These are phyloP conservation scores for Calonectria pseudoreteaudii DNA, from an alignment of 2,329 filamentous ascomycete genomes.

Conservation along the genomic window DNA sequence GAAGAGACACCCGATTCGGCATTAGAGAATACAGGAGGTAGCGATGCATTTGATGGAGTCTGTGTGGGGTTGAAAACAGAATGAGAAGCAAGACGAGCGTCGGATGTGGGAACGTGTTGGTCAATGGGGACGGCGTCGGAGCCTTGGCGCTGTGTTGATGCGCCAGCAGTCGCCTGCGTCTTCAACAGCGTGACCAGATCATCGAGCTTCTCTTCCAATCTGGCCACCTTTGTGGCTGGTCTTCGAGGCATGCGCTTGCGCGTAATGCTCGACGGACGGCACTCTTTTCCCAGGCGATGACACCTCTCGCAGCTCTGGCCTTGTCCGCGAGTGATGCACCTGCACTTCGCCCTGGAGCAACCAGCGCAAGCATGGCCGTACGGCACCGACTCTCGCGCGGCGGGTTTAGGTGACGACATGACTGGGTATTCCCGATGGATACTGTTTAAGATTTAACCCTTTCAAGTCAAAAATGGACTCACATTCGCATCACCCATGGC, in stretches of 20 bases:
- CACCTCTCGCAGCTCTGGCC: slow-evolving; percentile 53
- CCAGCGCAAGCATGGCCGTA: slow-evolving; percentile 56
- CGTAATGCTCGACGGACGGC: slow-evolving; percentile 50
- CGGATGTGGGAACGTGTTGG: neutral
- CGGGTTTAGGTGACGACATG: slow-evolving; percentile 18
- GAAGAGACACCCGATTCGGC: neutral
- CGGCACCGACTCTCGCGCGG: slow-evolving; percentile 42
- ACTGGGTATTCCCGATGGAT: neutral
- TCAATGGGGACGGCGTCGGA: neutral
- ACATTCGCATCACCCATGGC: neutral
- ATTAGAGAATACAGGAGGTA: neutral
- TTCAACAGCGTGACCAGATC: slow-evolving; percentile 44
- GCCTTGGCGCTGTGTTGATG: neutral
- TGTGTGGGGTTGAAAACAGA: neutral
- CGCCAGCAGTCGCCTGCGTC: slow-evolving; percentile 23
- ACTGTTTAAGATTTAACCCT: neutral
- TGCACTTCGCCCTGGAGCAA: slow-evolving; percentile 57
- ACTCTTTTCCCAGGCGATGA: slow-evolving; percentile 53
- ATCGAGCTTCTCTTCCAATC: slow-evolving; percentile 44
- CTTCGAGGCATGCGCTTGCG: slow-evolving; percentile 42
- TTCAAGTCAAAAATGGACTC: neutral
- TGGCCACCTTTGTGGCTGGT: slow-evolving; percentile 31
- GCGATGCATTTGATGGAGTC: neutral
- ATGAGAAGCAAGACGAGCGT: neutral
- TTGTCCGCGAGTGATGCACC: slow-evolving; percentile 50